Evolutionary conservation across 345 rosid species (phyloP), one percentile per base, ranked within the genome.

Genomic region (Nasturtium officinale): DNA sequence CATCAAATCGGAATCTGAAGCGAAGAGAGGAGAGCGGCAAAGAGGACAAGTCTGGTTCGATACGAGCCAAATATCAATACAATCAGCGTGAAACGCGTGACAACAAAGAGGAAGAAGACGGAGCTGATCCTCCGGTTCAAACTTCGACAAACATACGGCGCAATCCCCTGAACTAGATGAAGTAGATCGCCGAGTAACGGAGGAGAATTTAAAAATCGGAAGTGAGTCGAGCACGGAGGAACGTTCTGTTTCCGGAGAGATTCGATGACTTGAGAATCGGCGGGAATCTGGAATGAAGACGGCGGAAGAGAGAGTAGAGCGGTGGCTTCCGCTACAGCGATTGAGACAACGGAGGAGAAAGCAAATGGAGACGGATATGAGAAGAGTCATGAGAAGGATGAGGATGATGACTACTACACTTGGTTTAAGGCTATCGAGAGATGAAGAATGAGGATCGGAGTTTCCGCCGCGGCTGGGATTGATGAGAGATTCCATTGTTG

Each of bases 71-170:
- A 86, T 82, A 75, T 89, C 97, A 46, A 95, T 82, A 77, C 99
- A 95, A 1, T 76, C 67, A 0, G 85, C 83, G 62, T 95, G 99
- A 61, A 95, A 95, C 8, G 97, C 99, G 62, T 95, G 97, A 65
- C 96, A 88, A 43, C 97, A 95, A 4, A 95, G 83, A 3, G 96
- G 96, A 3, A 95, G 87, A 1, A 95, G 86, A 42, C 97, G 90
- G 56, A 95, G 90, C 72, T 82, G 96, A 76, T 95, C 96, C 5
- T 84, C 79, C 28, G 82, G 77, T 61, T 87, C 88, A 65, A 95
- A 95, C 42, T 83, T 91, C 11, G 91, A 89, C 61, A 95, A 71
- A 58, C 99, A 91, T 1, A 95, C 93, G 0, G 99, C 96, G 69
- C 99, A 95, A 57, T 95, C 96, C 6, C 80, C 81, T 59, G 85